These are phyloP conservation scores for Cercophora newfieldiana DNA, from an alignment of 495 filamentous ascomycete species.

Conservation along the genomic window DNA sequence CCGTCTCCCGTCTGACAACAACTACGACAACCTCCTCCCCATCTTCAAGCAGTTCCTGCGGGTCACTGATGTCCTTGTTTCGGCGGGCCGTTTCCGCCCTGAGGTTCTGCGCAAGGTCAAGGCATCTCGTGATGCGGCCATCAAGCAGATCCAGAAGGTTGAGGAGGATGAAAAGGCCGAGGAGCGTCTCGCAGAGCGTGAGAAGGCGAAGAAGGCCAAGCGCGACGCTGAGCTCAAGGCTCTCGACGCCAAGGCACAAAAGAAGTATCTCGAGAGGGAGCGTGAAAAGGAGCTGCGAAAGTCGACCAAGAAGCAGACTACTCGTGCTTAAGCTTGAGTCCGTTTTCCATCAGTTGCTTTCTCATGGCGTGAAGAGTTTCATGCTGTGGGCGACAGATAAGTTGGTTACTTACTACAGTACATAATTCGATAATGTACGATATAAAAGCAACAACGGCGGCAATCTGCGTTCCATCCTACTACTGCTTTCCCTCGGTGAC, in stretches of 20 bases:
- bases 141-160: conserved; percentile 72
- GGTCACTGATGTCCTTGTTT: conserved; percentile 75
- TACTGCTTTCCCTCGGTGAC: not conserved
- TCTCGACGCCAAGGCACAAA: conserved; percentile 90
- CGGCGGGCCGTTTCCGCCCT: conserved; percentile 77
- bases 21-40: conserved; percentile 67
- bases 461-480: not conserved
- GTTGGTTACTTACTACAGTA: not conserved
- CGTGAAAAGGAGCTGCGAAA: conserved; percentile 76
- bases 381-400: not conserved
- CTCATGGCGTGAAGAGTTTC: not conserved
- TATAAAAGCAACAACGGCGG: not conserved
- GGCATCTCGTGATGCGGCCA: conserved; percentile 75
- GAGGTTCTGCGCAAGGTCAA: conserved; percentile 86
- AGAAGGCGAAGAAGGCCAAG: conserved; percentile 89
- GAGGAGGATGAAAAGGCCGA: conserved; percentile 94
- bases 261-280: conserved; percentile 92
- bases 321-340: conserved; percentile 38
- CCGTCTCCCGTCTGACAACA: conserved; percentile 64
- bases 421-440: not conserved
- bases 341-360: not conserved
- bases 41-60: conserved; percentile 84
- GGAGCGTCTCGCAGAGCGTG: conserved; percentile 73
- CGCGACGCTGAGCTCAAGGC: conserved; percentile 78
- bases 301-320: conserved; percentile 67